These are phyloP conservation scores for Polyporus tsugae DNA, from an alignment of 1,284 basidiomycete genomes.

Conservation along the genomic window DNA sequence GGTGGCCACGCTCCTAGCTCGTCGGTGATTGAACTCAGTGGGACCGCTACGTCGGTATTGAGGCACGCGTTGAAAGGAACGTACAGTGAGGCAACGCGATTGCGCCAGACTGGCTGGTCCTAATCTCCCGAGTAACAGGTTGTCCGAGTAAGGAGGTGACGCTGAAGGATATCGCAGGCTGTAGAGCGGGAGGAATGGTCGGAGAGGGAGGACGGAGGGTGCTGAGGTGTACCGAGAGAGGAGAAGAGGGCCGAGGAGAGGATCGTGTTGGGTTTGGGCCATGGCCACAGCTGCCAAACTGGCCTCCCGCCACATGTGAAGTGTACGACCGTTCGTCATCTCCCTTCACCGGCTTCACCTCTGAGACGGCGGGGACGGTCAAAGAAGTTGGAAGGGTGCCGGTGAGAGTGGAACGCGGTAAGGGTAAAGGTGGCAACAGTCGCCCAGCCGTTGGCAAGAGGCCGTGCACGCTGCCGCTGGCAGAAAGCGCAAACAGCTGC, in stretches of 20 bases:
- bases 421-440: slow-evolving; percentile 3
- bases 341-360: slow-evolving; percentile 13
- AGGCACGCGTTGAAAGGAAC: not conserved
- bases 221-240: slow-evolving; percentile 5
- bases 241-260: slow-evolving; percentile 10
- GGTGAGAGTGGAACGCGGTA: slow-evolving; percentile 1
- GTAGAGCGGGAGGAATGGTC: not conserved
- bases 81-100: slow-evolving; percentile 4
- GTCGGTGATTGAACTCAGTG: slow-evolving; percentile 2
- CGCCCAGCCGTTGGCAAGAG: not conserved
- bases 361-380: not conserved
- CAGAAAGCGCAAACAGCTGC: slow-evolving; percentile 11
- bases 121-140: slow-evolving; percentile 15
- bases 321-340: not conserved
- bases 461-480: not conserved
- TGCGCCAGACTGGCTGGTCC: not conserved
- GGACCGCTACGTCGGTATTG: not conserved
- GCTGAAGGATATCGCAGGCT: slow-evolving; percentile 16
- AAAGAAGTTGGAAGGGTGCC: not conserved
- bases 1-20: slow-evolving; percentile 9
- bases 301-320: slow-evolving; percentile 14
- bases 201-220: slow-evolving; percentile 10
- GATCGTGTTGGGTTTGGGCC: slow-evolving; percentile 2
- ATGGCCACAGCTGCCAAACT: slow-evolving; percentile 8
- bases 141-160: slow-evolving; percentile 10